Evolutionary conservation across 164 flowering plant genomes (phyloP).

Genomic region (Vitis amurensis): DNA sequence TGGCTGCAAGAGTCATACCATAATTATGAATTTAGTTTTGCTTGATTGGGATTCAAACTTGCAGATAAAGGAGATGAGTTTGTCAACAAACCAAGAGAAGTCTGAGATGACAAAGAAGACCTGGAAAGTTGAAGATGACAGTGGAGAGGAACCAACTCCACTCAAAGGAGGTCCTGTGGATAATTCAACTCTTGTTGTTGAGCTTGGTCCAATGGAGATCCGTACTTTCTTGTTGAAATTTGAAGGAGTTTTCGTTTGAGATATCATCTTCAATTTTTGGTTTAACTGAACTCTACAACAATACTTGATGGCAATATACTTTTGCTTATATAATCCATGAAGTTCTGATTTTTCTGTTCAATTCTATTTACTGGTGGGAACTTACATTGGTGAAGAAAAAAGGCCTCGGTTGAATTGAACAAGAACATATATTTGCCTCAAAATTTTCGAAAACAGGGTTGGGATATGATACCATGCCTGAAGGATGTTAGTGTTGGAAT

Average conservation of each 20-base stretch:
- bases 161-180: conserved; percentile 65
- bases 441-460: no score
- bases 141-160: conserved; percentile 21
- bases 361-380: no score
- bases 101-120: conserved; percentile 60
- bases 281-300: no score
- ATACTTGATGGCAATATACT: no score
- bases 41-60: neutral
- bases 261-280: neutral
- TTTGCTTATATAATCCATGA: no score
- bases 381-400: no score
- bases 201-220: conserved; percentile 95
- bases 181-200: conserved; percentile 53
- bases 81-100: conserved; percentile 79
- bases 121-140: conserved; percentile 74
- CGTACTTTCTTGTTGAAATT: conserved; percentile 74
- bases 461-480: no score
- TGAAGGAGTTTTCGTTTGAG: conserved; percentile 5
- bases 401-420: no score
- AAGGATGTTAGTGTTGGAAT: no score
- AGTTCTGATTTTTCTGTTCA: no score
- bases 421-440: no score
- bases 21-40: neutral
- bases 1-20: no score
- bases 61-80: conserved; percentile 72